Base-by-base conservation (phyloP, 1,284 basidiomycete genomes). In the Porogramme epimiltina region DNA sequence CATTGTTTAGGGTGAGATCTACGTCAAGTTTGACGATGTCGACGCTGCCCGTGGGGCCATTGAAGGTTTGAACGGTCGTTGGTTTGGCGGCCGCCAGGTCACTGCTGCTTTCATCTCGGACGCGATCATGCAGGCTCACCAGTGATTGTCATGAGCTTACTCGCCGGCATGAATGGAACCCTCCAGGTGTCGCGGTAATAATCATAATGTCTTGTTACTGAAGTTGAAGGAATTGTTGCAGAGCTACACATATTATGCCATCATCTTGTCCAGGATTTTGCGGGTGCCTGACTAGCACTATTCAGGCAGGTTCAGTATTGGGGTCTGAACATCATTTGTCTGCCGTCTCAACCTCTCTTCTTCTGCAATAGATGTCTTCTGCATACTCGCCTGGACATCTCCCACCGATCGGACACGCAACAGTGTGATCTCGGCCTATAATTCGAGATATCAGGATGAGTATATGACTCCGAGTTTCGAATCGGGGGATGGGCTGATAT, bases 61-160 rank as follows among this genome's bases (percentile, higher is more conserved):
- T 49, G 84, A 91, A 65, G 92, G 92, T 58, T 82, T 99, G 48
- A 92, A 97, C 63, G 94, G 94, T 42, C 90, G 96, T 55, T 96
- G 92, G 90, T 98, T 98, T 66, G 94, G 94, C 55, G 95, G 94
- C 47, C 85, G 86, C 67, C 87, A 90, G 71, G 84, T 97, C 56
- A 83, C 86, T 43, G 94, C 93, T 51, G 70, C 80, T 52, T 95
- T 91, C 74, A 95, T 95, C 64, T 89, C 91, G 52, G 93, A 95
- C 66, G 88, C 91, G 49, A 88, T 95, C 61, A 93, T 95, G 90
- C 91, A 91, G 74, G 91, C 92, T 59, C 91, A 95, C 66, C 85
- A 87, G 72, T 90, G 77, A 74, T 51, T 31, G 9, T 18, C 34
- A 36, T 37, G 31, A 13, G 31, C 38, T 28, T 15, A 10, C 24